These are phyloP conservation scores for Candida odintsovae DNA, from an alignment of 805 yeast species.

Conservation along the genomic window DNA sequence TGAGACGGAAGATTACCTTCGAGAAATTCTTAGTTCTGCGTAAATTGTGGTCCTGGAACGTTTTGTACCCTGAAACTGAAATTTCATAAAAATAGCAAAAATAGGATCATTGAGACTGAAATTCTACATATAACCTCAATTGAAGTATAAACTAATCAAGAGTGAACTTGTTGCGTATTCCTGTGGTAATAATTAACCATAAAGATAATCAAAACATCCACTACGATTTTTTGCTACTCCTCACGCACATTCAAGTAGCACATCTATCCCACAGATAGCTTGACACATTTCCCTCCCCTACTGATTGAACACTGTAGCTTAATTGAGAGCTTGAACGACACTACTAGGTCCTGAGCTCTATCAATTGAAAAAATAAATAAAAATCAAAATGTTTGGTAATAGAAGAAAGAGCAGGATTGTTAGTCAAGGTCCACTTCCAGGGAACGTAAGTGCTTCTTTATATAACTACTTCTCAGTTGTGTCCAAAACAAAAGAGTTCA, in stretches of 20 bases:
- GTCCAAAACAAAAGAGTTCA: not conserved
- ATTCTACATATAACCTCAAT: not conserved
- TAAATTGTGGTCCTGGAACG: not conserved
- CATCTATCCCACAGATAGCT: not conserved
- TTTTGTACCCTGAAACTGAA: not conserved
- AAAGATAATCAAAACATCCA: too few relatives aligned
- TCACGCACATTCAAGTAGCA: not conserved
- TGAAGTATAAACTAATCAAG: too few relatives aligned
- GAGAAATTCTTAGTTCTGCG: too few relatives aligned
- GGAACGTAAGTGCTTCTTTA: slow-evolving; percentile 4
- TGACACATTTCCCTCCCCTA: not conserved
- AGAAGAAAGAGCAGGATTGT: slow-evolving; percentile 12
- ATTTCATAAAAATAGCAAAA: not conserved
- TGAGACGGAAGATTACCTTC: too few relatives aligned
- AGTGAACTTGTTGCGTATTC: too few relatives aligned
- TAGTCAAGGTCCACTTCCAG: slow-evolving; percentile 6
- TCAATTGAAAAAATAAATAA: too few relatives aligned
- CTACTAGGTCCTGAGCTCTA: not conserved
- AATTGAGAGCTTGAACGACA: not conserved
- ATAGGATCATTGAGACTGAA: not conserved
- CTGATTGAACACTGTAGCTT: too few relatives aligned
- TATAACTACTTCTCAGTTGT: not conserved
- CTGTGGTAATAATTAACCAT: too few relatives aligned
- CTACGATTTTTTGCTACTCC: too few relatives aligned
- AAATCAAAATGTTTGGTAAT: not conserved